phyloP scores from a whole-genome alignment of 208 protist species.

The Herpetomonas tarakana region DNA sequence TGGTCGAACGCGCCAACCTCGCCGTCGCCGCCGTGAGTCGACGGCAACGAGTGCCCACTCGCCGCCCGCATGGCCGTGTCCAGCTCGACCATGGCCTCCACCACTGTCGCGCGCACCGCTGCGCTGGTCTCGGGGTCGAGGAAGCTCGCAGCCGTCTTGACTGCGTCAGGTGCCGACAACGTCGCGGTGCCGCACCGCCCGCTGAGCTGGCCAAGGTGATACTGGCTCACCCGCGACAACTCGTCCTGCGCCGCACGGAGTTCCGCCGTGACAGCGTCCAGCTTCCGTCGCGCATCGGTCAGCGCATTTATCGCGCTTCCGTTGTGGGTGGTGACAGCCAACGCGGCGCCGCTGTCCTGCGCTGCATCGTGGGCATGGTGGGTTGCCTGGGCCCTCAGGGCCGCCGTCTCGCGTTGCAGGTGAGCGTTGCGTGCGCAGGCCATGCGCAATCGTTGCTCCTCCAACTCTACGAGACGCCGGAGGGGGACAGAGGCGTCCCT shows the following conservation, averaged over 20 bases:
- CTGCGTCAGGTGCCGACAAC: slow-evolving; percentile 18
- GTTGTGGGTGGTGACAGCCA: background rate
- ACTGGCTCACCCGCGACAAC: slow-evolving; percentile 36
- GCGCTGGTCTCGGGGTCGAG: slow-evolving; percentile 61
- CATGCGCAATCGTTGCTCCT: slow-evolving; percentile 43
- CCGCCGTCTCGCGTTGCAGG: slow-evolving; percentile 28
- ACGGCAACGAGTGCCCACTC: slow-evolving; percentile 1
- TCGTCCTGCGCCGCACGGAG: slow-evolving; percentile 32
- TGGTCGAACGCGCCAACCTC: slow-evolving; percentile 14
- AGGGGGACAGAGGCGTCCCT: slow-evolving; percentile 27
- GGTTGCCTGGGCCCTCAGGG: slow-evolving; percentile 12
- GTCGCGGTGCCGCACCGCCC: slow-evolving; percentile 37
- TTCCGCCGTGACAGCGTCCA: slow-evolving; percentile 42
- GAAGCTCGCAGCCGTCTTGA: slow-evolving; percentile 41
- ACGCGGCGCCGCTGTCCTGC: no score
- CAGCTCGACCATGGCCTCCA: slow-evolving; percentile 51
- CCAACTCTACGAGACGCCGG: slow-evolving; percentile 39
- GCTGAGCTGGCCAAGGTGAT: slow-evolving; percentile 63
- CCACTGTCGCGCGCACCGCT: slow-evolving; percentile 49
- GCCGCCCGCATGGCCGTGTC: slow-evolving; percentile 21
- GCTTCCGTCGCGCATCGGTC: slow-evolving; percentile 31
- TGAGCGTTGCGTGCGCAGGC: slow-evolving; percentile 32
- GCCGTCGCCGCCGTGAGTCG: background rate
- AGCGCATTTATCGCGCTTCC: slow-evolving; percentile 29
- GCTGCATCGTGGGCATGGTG: no score